Evolutionary conservation across 352 stramenopile species (phyloP).

Genomic region (Phytophthora rubi): DNA sequence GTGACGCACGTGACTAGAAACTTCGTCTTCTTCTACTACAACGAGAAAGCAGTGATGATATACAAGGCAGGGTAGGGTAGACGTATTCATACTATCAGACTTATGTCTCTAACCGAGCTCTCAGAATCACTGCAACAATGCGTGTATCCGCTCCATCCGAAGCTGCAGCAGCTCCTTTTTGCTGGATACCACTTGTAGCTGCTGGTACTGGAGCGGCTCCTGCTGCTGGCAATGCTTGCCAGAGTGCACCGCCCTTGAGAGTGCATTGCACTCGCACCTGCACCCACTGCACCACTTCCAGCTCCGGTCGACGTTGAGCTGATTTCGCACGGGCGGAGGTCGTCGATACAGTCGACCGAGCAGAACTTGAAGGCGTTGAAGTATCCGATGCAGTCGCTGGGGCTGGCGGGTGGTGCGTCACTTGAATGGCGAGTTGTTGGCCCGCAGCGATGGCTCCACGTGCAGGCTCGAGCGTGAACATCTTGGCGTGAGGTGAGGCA

Average conservation of each 20-base stretch:
- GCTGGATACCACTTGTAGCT: neutral
- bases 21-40: conserved; percentile 94
- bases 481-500: conserved; percentile 54
- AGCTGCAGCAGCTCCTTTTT: conserved; percentile 15
- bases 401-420: conserved; percentile 34
- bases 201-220: conserved; percentile 1
- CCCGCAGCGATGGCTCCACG: conserved; percentile 65
- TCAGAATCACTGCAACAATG: conserved; percentile 23
- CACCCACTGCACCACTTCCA: conserved; percentile 49
- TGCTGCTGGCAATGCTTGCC: conserved; percentile 29
- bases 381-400: conserved; percentile 3
- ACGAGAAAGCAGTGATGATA: conserved; percentile 87
- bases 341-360: neutral
- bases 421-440: conserved; percentile 59
- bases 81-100: neutral
- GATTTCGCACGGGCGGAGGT: neutral
- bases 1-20: conserved; percentile 93
- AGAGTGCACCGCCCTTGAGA: conserved; percentile 48
- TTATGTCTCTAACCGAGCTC: conserved; percentile 26
- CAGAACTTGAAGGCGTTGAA: conserved; percentile 4
- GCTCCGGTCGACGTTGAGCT: conserved; percentile 24
- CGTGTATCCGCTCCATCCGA: conserved; percentile 21
- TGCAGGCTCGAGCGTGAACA: conserved; percentile 73
- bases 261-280: conserved; percentile 49
- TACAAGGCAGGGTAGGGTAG: conserved; percentile 80